A percentile compares a stretch with the other conserved stretches of the same genome.
Evolutionary conservation across 441 rosid species (phyloP).

Genomic region (Jatropha multifida): DNA sequence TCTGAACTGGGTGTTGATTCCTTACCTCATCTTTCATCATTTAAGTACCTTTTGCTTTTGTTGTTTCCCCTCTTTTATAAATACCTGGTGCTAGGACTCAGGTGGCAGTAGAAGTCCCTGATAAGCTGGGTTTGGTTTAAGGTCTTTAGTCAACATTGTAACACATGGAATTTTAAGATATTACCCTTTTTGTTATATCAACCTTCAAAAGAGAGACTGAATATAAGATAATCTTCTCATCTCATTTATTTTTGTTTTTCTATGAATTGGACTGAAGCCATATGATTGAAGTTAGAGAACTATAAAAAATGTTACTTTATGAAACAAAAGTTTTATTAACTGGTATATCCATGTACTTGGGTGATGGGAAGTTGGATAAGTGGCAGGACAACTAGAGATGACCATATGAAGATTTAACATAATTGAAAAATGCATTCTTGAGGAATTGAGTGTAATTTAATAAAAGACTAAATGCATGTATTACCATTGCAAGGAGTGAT

Average conservation of each 20-base stretch:
- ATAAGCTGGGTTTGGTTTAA: neutral
- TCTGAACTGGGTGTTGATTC: too few species aligned
- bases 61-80: neutral
- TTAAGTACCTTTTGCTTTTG: neutral
- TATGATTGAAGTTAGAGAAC: neutral
- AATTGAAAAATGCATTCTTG: neutral
- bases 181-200: neutral
- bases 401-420: neutral
- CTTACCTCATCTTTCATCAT: neutral
- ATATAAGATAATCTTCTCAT: neutral
- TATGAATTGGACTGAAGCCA: neutral
- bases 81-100: neutral
- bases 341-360: neutral
- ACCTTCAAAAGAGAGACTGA: neutral
- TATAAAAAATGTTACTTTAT: neutral
- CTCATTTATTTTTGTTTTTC: neutral
- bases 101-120: neutral
- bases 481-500: neutral
- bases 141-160: neutral
- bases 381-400: neutral
- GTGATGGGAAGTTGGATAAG: neutral
- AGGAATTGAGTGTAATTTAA: neutral
- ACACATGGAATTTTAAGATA: neutral
- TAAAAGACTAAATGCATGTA: neutral
- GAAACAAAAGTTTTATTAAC: neutral